Base-by-base conservation (phyloP, 495 filamentous ascomycete genomes). In the Aspergillus saccharolyticus region DNA sequence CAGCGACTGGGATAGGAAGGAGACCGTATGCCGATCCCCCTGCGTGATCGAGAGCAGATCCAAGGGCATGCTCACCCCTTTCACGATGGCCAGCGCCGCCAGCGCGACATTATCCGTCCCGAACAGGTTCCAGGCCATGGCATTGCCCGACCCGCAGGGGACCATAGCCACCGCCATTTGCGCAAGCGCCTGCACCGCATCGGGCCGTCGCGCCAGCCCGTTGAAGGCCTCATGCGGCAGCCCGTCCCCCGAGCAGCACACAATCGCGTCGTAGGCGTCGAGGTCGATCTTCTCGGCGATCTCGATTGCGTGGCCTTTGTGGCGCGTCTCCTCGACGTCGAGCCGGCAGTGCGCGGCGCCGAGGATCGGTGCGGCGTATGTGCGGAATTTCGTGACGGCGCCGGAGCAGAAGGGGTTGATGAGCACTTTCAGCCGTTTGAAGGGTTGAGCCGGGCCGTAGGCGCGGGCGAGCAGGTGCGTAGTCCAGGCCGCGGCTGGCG, bases 221-320 rank as follows among this genome's bases (percentile, higher is more conserved):
- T 98, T 97, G 78, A 96, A 96, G 12, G 96, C 89, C 71, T 98
- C 93, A 64, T 96, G 87, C 0, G 90, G 89, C 17, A 96, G 68
- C 14, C 94, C 94, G 62, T 98, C 94, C 2, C 94, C 94, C 8
- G 93, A 97, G 64, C 91, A 96, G 59, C 89, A 88, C 16, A 94
- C 83, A 7, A 96, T 80, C 5, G 89, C 84, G 73, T 98, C 94
- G 65, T 83, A 95, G 2, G 79, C 81, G 19, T 89, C 80, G 17
- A 89, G 81, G 66, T 97, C 86, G 15, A 97, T 69, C 16, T 87
- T 78, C 66, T 89, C 79, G 25, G 86, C 84, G 59, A 97, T 88
- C 43, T 90, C 84, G 2, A 86, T 79, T 2, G 88, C 94, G 70
- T 97, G 89, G 10, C 89, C 90, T 0, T 73, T 71, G 66, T 88